phyloP scores from a whole-genome alignment of 805 yeast species.

The Lachancea cidri region DNA sequence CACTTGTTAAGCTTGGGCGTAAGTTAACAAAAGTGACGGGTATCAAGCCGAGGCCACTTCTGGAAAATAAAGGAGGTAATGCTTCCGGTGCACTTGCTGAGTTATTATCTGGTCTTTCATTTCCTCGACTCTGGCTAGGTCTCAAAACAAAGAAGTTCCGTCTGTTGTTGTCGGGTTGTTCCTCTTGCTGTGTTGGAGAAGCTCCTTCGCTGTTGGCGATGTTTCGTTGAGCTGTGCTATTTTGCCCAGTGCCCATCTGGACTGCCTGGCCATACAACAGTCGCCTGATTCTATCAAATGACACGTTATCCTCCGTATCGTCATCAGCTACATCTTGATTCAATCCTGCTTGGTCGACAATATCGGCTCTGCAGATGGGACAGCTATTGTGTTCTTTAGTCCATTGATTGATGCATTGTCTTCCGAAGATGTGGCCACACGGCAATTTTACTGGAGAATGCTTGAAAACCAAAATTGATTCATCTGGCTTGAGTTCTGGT shows the following conservation, averaged over 20 bases:
- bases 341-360: constrained; percentile 33
- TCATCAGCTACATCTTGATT: constrained; percentile 4
- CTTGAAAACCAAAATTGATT: constrained; percentile 19
- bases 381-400: constrained; percentile 67
- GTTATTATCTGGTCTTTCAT: neutral
- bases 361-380: constrained; percentile 73
- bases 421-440: constrained; percentile 84
- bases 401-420: constrained; percentile 83
- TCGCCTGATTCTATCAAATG: constrained; percentile 27
- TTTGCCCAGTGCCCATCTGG: neutral
- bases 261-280: constrained; percentile 6
- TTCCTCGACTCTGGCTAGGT: constrained; percentile 1
- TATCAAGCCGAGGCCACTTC: constrained; percentile 5
- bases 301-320: constrained; percentile 9
- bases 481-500: constrained; percentile 6
- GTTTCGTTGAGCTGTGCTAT: neutral
- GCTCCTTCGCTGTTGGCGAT: neutral
- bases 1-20: constrained; percentile 1
- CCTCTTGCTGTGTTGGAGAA: neutral
- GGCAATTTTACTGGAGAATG: constrained; percentile 75
- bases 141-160: constrained; percentile 5
- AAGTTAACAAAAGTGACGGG: constrained; percentile 8
- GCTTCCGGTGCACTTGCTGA: constrained; percentile 2
- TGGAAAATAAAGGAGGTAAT: neutral
- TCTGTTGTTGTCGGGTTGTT: constrained; percentile 2